Evolutionary conservation across 306 rosid species (phyloP).

Genomic region (Rubus idaeus): DNA sequence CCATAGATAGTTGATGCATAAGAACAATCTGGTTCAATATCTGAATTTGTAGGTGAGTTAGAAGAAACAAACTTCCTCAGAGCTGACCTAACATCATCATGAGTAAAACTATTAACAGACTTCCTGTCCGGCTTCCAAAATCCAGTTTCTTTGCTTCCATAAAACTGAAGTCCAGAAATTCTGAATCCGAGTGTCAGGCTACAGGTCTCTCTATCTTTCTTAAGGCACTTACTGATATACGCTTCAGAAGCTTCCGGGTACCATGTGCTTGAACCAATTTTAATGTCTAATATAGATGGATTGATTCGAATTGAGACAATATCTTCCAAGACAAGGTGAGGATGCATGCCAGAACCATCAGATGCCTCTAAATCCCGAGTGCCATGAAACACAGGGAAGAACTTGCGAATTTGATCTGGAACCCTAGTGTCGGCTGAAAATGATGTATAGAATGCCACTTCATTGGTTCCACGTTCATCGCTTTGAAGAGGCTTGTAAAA

Average conservation of each 20-base stretch:
- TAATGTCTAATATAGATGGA: slow-evolving; percentile 64
- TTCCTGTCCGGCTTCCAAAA: slow-evolving; percentile 57
- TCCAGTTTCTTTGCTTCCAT: slow-evolving; percentile 33
- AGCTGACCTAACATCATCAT: slow-evolving; percentile 28
- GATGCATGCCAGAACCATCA: slow-evolving; percentile 66
- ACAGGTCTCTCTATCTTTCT: slow-evolving; percentile 53
- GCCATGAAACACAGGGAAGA: slow-evolving; percentile 66
- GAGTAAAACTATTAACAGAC: slow-evolving; percentile 26
- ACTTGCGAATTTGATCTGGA: slow-evolving; percentile 40
- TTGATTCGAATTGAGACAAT: slow-evolving; percentile 20
- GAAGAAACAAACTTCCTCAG: slow-evolving; percentile 69
- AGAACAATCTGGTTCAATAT: slow-evolving; percentile 42
- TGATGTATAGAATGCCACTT: slow-evolving; percentile 47
- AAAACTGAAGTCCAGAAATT: slow-evolving; percentile 64
- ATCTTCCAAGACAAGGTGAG: slow-evolving; percentile 65
- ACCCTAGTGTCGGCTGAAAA: slow-evolving; percentile 33
- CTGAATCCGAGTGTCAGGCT: slow-evolving; percentile 58
- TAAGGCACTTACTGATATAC: slow-evolving; percentile 47
- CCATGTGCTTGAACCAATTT: slow-evolving; percentile 90
- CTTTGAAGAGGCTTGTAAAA: slow-evolving; percentile 87
- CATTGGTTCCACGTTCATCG: slow-evolving; percentile 54
- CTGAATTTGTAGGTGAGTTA: slow-evolving; percentile 27
- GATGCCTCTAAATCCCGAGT: slow-evolving; percentile 54
- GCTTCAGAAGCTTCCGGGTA: slow-evolving; percentile 54
- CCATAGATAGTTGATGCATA: slow-evolving; percentile 51